Evolutionary conservation across 805 yeast species (phyloP).

Genomic region (Hanseniaspora pseudoguilliermondii): DNA sequence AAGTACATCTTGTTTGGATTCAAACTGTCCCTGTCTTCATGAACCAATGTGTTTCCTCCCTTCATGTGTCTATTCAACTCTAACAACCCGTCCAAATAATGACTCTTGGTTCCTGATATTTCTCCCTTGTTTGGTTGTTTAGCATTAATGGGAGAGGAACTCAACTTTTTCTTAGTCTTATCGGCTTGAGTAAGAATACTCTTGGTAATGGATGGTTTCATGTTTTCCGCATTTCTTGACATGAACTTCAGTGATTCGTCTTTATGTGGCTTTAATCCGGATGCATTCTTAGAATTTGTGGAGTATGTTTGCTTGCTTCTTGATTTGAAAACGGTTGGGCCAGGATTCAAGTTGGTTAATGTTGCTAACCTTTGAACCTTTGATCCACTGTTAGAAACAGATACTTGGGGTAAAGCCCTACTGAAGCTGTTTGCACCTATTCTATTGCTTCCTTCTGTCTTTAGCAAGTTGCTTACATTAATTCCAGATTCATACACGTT

Average conservation of each 20-base stretch:
- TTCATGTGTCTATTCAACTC: background rate
- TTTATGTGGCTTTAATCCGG: background rate
- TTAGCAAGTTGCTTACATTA: background rate
- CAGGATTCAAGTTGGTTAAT: background rate
- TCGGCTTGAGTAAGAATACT: background rate
- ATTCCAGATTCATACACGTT: slow-evolving; percentile 5
- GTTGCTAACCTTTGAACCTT: slow-evolving; percentile 7
- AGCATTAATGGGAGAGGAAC: background rate
- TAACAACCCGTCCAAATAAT: slow-evolving; percentile 5
- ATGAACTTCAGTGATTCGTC: background rate
- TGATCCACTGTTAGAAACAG: background rate
- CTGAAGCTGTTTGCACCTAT: background rate
- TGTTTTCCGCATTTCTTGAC: background rate
- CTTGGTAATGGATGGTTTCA: slow-evolving; percentile 9
- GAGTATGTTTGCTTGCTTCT: background rate
- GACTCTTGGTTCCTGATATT: background rate
- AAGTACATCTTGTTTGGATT: background rate
- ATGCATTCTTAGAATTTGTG: background rate
- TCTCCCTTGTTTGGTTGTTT: background rate
- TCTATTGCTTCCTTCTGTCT: background rate
- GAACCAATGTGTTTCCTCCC: background rate
- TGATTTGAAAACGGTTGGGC: background rate
- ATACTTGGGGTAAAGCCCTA: background rate
- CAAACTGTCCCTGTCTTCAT: background rate
- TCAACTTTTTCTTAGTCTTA: slow-evolving; percentile 1